Base-by-base conservation (phyloP, 108 stramenopile genomes). In the Hondaea fermentalgiana region DNA sequence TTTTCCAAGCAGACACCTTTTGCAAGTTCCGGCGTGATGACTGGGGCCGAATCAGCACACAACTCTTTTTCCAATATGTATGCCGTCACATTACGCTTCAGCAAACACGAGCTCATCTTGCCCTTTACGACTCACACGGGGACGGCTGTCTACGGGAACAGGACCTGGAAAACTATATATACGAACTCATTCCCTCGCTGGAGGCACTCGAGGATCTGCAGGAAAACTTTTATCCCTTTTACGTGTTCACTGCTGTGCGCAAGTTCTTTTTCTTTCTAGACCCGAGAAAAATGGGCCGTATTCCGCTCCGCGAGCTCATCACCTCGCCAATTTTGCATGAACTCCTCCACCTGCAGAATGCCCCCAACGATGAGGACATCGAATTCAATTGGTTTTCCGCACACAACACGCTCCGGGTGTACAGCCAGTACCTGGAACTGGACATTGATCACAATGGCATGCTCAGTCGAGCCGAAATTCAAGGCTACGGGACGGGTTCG, bases 261-360 rank as follows among this genome's bases (percentile, higher is more conserved):
- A 57, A 92, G 83, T 92, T 94, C 89, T 90, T 94, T 87, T 94
- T 94, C 72, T 93, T 93, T 91, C 90, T 94, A 23, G 94, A 93
- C 60, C 89, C 92, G 29, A 88, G 58, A 59, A 49, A 58, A 3
- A 90, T 89, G 58, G 89, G 92, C 8, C 83, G 90, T 29, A 88
- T 94, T 45, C 25, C 88, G 51, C 88, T 94, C 49, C 57, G 29
- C 17, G 28, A 28, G 5, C 91, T 94, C 55, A 87, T 88, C 17
- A 44, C 88, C 47, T 91, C 90, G 28, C 60, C 60, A 43, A 92
- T 92, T 58, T 55, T 94, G 25, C 87, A 72, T 23, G 89, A 91
- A 60, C 44, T 92, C 10, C 53, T 87, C n/a, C 59, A 90, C 35
- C 76, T 83, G 28, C 76, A 83, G 23, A 83, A 83, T 23, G 51